Evolutionary conservation across 768 basidiomycete genomes (phyloP), one percentile per base, ranked within the genome.

Genomic region (Lyophyllum shimeji): DNA sequence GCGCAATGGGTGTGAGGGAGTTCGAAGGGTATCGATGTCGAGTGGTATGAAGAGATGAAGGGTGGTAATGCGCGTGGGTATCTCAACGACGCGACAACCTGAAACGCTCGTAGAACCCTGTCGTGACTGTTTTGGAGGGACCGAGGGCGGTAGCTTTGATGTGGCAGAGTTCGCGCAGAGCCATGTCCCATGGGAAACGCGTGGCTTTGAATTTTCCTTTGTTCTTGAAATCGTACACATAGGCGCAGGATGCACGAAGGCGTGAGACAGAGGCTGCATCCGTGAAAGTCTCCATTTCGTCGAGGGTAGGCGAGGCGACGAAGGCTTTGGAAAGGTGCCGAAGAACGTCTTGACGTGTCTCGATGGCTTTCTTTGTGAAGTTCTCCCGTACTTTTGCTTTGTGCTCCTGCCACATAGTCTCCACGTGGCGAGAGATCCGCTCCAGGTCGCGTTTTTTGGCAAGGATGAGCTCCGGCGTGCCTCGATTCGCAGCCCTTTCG

Each of bases 171-270:
- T 78, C 74, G 17, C 81, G 67, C 58, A 80, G 71, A 1, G 81
- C 80, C 46, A 83, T 68, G 55, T 81, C 70, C 72, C 75, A 85
- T 0, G 83, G 80, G 61, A 83, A 83, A 15, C 76, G 69, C 24
- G 20, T 2, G 9, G 7, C 1, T 46, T n/a, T n/a, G n/a, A n/a
- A 46, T 1, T 20, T 33, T 2, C 40, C 52, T 31, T 55, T 53
- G 39, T 63, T 31, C 46, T 64, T 52, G 43, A 61, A 59, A 57
- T 78, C 78, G 51, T 73, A 68, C 0, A 69, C 33, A 58, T 82
- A 84, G 0, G 81, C 82, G 52, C 74, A 82, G 21, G 82, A 82
- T 8, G 82, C 83, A 18, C 76, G 75, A 39, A 82, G 57, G 12
- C 71, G 66, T 9, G 66, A 63, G 1, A 76, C 65, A 17, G 67